These are phyloP conservation scores for Phlyctochytrium planicorne DNA, from an alignment of 192 early-diverging fungal species.

Conservation along the genomic window DNA sequence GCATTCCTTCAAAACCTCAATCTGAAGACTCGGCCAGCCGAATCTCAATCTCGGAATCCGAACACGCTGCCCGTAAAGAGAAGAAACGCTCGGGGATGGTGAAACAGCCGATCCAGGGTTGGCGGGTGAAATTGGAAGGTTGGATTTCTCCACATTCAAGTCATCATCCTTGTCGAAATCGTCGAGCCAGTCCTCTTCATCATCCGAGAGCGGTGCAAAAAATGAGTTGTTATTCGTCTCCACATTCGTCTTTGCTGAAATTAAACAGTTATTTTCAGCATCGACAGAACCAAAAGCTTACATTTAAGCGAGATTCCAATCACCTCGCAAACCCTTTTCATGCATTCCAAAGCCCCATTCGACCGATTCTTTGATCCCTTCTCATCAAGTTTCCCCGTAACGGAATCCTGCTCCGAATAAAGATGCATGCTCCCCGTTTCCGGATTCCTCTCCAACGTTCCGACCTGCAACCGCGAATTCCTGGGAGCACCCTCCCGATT, in stretches of 20 bases:
- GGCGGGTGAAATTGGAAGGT: background rate
- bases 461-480: background rate
- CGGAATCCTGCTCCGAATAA: constrained; percentile 18
- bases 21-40: constrained; percentile 80
- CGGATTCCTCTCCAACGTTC: background rate
- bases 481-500: background rate
- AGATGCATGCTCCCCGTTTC: background rate
- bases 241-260: constrained; percentile 1
- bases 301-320: constrained; percentile 64
- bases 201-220: constrained; percentile 28
- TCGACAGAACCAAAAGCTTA: constrained; percentile 18
- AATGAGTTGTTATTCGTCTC: constrained; percentile 6
- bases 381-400: constrained; percentile 19
- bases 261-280: constrained; percentile 1
- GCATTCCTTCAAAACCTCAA: constrained; percentile 73
- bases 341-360: constrained; percentile 59
- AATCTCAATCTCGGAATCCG: constrained; percentile 25
- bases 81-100: constrained; percentile 1
- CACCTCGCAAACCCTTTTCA: constrained; percentile 67
- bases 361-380: constrained; percentile 13
- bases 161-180: constrained; percentile 41
- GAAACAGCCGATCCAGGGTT: background rate
- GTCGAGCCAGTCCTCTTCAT: constrained; percentile 51
- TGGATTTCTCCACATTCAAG: constrained; percentile 24
- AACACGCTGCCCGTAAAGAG: background rate